Base-by-base conservation (phyloP, 768 basidiomycete species). In the Phylloporus rhodoxanthus region DNA sequence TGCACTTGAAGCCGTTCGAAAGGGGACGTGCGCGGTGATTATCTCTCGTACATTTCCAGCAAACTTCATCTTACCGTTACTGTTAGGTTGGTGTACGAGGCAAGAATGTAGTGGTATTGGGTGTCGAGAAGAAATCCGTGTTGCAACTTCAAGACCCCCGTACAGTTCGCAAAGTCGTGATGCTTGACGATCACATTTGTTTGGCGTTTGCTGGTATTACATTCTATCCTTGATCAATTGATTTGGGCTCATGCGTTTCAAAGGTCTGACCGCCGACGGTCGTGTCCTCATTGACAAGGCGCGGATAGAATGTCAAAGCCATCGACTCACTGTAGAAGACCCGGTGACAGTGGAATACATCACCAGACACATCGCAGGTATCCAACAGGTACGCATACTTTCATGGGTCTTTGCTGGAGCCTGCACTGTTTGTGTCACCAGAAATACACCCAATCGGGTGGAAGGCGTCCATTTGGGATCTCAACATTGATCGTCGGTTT, bases 271-370 rank as follows among this genome's bases (percentile, higher is more conserved):
- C 8, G 96, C 96, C 17, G 96, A 99, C 65, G 96, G 95, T 39
- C 86, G 96, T 57, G 91, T 98, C 43, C 76, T 99, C 41, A 98
- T 98, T 59, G 96, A 99, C 78, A 96, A 90, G 69, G 96, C 96
- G 13, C 84, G 96, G 54, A 83, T 91, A 67, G 96, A 99, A 75
- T 98, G 96, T 63, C 96, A 98, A 67, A 91, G 86, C 48, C 94
- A 99, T 73, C 85, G 96, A 17, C 72, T 98, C 51, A 97, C 93
- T 0, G 96, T 97, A 29, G 96, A 98, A 65, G 96, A 98, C 66
- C 96, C 96, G 11, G 96, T 96, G 44, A 92, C 90, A 15, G 88
- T 99, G 25, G 96, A 99, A 68, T 99, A 98, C 64, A 97, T 99
- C 62, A 96, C 96, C 25, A 83, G 95, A 65, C 88, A 96, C 70